Percentiles rank a stretch among this genome's conserved stretches.
phyloP scores from a whole-genome alignment of 208 protist genomes.

The Leishmania lainsoni region DNA sequence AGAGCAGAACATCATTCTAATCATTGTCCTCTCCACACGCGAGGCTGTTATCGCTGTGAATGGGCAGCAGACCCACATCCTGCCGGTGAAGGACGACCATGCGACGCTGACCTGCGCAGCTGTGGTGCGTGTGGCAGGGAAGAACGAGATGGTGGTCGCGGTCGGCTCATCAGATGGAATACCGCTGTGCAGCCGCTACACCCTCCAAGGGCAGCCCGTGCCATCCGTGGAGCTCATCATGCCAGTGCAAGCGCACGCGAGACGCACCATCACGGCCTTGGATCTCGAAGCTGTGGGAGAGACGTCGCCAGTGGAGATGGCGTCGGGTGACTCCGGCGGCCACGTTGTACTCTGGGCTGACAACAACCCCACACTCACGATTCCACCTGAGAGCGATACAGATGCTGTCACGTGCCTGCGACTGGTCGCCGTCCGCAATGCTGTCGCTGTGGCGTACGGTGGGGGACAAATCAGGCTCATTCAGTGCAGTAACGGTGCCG shows the following conservation, averaged over 20 bases:
- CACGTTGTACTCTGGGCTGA: conserved; percentile 50
- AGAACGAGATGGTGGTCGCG: conserved; percentile 12
- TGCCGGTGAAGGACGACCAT: neutral
- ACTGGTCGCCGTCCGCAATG: conserved; percentile 16
- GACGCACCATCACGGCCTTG: conserved; percentile 42
- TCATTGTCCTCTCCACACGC: conserved; percentile 8
- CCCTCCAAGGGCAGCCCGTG: conserved; percentile 4
- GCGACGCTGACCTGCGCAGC: conserved; percentile 8
- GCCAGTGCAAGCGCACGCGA: conserved; percentile 39
- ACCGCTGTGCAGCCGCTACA: conserved; percentile 1
- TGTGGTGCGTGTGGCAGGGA: neutral
- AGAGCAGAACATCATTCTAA: conserved; percentile 20
- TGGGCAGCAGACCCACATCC: conserved; percentile 16
- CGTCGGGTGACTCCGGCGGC: conserved; percentile 48
- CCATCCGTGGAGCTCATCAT: neutral
- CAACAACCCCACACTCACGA: conserved; percentile 11
- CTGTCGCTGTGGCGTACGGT: conserved; percentile 51
- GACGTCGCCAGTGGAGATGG: conserved; percentile 17
- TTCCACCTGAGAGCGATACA: conserved; percentile 22
- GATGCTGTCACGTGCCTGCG: conserved; percentile 58
- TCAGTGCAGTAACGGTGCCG: conserved; percentile 28
- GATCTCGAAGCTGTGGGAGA: conserved; percentile 27
- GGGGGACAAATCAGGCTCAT: conserved; percentile 56
- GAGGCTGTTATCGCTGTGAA: conserved; percentile 19
- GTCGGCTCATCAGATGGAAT: conserved; percentile 19